A percentile compares a stretch with the other conserved stretches of the same genome.
phyloP scores from a whole-genome alignment of 2,329 filamentous ascomycete genomes.

The Coniochaeta hoffmannii region DNA sequence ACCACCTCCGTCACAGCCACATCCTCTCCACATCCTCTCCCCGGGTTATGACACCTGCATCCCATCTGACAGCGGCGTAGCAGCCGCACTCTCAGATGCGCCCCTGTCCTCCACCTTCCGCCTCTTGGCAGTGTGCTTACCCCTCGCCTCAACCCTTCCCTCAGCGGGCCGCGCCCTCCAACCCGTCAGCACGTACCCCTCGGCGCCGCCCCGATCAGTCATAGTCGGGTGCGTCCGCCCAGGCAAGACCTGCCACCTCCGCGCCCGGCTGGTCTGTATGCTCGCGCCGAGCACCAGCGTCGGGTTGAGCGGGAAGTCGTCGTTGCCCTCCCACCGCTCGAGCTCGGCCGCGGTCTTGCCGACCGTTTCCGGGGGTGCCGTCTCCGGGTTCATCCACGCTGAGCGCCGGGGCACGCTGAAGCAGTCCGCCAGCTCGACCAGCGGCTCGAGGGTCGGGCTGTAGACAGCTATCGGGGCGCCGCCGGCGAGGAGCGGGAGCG shows the following conservation, averaged over 20 bases:
- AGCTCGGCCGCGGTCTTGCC: conserved; percentile 40
- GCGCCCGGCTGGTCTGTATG: conserved; percentile 72
- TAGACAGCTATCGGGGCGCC: conserved; percentile 84
- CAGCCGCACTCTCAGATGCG: background rate
- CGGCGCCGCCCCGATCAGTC: conserved; percentile 79
- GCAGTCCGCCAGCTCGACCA: conserved; percentile 70
- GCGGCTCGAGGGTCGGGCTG: conserved; percentile 69
- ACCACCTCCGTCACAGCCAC: too few relatives aligned
- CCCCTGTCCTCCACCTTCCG: conserved; percentile 44
- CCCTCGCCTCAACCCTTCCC: conserved; percentile 74
- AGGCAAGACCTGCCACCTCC: conserved; percentile 85
- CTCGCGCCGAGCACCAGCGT: conserved; percentile 71
- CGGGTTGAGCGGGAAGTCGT: conserved; percentile 83
- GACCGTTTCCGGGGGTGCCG: conserved; percentile 32
- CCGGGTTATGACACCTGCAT: background rate
- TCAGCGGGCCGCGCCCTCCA: conserved; percentile 73
- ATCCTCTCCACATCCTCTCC: background rate
- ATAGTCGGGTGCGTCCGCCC: conserved; percentile 90
- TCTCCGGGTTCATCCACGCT: conserved; percentile 46
- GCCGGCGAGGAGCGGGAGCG: conserved; percentile 73
- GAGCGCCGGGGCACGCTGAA: conserved; percentile 75
- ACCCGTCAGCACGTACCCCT: conserved; percentile 84
- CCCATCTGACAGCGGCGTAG: conserved; percentile 6
- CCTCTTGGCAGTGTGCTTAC: conserved; percentile 57
- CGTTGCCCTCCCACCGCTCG: conserved; percentile 50